A percentile compares a stretch with the other conserved stretches of the same genome.
These are phyloP conservation scores for Clausena lansium DNA, from an alignment of 345 rosid genomes.

Conservation along the genomic window DNA sequence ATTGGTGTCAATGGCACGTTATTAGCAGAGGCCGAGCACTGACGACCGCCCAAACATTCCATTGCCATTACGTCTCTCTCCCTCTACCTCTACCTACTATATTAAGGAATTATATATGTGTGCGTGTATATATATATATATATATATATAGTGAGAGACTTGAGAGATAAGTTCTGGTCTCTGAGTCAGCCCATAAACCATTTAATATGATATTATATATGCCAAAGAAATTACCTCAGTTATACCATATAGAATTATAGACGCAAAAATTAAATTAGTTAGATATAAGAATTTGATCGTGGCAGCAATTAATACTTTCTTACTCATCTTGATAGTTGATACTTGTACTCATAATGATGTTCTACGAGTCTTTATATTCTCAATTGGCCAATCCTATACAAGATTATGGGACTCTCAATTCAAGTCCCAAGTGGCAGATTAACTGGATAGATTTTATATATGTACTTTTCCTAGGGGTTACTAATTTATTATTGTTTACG, in stretches of 20 bases:
- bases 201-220: no score
- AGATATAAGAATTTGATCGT: no score
- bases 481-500: no score
- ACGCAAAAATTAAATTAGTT: no score
- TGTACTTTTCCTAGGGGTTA: no score
- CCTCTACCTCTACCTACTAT: not conserved
- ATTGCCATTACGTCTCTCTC: conserved; percentile 15
- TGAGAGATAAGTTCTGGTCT: not conserved
- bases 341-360: not conserved
- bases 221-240: no score
- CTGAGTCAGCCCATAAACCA: conserved; percentile 2
- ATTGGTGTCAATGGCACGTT: conserved; percentile 61
- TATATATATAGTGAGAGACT: not conserved
- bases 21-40: conserved; percentile 56
- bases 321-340: not conserved
- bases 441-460: no score
- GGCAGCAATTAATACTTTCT: not conserved
- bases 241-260: no score
- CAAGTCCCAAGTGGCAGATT: not conserved
- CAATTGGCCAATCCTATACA: not conserved
- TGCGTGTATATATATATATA: no score
- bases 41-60: conserved; percentile 31
- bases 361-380: not conserved
- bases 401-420: not conserved
- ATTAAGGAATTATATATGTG: no score